Conservation (phyloP, 2,329 filamentous ascomycete species). For the Elsinoe perseae region DNA sequence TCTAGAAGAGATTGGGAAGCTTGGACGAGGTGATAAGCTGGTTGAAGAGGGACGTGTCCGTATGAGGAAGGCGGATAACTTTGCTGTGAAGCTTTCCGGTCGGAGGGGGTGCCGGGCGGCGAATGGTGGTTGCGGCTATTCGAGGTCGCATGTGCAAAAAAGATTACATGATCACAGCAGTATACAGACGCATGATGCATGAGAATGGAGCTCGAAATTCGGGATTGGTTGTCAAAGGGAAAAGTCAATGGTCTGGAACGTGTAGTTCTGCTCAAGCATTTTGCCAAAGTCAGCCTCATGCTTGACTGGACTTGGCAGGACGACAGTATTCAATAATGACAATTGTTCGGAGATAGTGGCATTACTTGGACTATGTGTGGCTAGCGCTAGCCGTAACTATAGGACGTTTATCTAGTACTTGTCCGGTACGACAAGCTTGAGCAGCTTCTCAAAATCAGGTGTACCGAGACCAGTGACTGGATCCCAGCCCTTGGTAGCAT, state of each 20-base stretch:
- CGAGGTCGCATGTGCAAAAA: not conserved
- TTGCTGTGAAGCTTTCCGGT: not conserved
- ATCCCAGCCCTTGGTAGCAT: conserved; percentile 28
- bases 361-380: not conserved
- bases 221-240: not conserved
- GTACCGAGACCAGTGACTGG: conserved; percentile 29
- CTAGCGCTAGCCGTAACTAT: not conserved
- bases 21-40: not conserved
- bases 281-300: not conserved
- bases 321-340: not conserved
- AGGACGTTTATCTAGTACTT: not conserved
- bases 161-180: not conserved
- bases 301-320: conserved; percentile 6
- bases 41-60: not conserved
- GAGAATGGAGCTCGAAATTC: not conserved
- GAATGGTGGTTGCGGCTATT: not conserved
- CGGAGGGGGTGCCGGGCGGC: not conserved
- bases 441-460: conserved; percentile 22
- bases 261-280: not conserved
- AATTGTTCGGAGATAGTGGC: not conserved
- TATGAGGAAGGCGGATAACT: conserved; percentile 9
- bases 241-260: not conserved
- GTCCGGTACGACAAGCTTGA: conserved; percentile 8
- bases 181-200: not conserved
- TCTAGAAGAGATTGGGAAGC: not conserved